Conservation (phyloP, 176 grass and related monocot species). For the Zoysia japonica region DNA sequence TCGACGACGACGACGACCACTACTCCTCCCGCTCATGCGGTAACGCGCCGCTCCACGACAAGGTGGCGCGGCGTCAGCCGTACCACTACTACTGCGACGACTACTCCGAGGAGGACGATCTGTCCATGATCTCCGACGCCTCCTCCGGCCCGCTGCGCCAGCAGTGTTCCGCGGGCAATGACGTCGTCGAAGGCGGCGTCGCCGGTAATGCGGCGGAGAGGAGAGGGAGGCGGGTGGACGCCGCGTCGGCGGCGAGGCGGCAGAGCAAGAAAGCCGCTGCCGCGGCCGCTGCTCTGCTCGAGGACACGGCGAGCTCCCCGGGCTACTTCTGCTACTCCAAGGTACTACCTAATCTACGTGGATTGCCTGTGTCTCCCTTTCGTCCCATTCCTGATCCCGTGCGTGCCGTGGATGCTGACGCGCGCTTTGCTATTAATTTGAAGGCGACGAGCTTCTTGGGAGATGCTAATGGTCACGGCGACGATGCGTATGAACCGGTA, state of each 20-base stretch:
- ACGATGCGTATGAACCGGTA: not conserved
- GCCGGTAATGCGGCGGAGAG: slow-evolving; percentile 15
- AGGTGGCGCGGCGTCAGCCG: not conserved
- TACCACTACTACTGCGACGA: slow-evolving; percentile 1
- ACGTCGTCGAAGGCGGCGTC: not conserved
- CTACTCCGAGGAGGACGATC: slow-evolving; percentile 63
- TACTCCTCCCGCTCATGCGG: slow-evolving; percentile 23
- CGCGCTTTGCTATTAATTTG: not conserved
- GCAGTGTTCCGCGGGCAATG: slow-evolving; percentile 51
- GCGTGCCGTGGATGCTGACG: not conserved
- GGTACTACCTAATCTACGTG: not conserved
- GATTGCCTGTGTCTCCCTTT: not conserved
- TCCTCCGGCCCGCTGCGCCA: slow-evolving; percentile 81
- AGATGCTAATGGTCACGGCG: slow-evolving; percentile 30
- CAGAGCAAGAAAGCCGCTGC: slow-evolving; percentile 26
- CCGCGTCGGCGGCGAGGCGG: slow-evolving; percentile 19
- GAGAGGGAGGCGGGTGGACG: slow-evolving; percentile 32
- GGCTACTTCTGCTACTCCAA: slow-evolving; percentile 53
- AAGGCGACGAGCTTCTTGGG: slow-evolving; percentile 25
- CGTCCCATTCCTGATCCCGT: not conserved
- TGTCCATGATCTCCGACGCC: slow-evolving; percentile 96
- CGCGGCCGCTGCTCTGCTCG: slow-evolving; percentile 50
- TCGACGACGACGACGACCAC: slow-evolving; percentile 69
- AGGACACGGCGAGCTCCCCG: slow-evolving; percentile 95
- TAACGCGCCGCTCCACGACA: not conserved